phyloP scores from a whole-genome alignment of 441 rosid species.

The Syzygium syzygioides region DNA sequence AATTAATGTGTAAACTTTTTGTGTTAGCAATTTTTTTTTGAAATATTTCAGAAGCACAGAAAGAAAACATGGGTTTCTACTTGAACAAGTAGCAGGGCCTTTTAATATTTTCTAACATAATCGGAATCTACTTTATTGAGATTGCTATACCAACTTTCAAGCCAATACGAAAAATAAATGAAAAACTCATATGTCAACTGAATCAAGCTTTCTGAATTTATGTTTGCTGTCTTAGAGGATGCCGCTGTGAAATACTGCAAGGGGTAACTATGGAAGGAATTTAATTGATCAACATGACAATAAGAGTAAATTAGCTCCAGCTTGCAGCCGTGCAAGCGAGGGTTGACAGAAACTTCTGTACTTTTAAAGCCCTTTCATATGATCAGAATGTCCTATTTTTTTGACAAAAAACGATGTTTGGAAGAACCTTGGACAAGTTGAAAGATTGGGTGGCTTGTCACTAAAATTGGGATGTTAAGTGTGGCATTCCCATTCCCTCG shows the following conservation, averaged over 20 bases:
- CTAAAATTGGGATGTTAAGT: not conserved
- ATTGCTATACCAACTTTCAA: not conserved
- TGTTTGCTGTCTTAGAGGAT: not conserved
- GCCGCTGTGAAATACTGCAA: not conserved
- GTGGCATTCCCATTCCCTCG: not conserved
- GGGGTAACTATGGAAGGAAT: not conserved
- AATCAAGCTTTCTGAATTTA: not conserved
- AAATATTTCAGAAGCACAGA: not conserved
- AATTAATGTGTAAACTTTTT: not conserved
- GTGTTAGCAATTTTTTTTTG: not conserved
- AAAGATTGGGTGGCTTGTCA: not conserved
- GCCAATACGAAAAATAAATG: not conserved
- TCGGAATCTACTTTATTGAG: conserved; percentile 1
- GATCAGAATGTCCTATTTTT: not conserved
- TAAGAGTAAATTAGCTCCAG: not conserved
- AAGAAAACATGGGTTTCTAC: not conserved
- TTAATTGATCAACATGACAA: not conserved
- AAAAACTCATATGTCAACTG: not conserved
- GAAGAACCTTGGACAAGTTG: not conserved
- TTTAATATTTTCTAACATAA: not conserved
- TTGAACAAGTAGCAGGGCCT: not conserved
- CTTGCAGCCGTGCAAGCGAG: not conserved
- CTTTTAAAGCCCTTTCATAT: not conserved
- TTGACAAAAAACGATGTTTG: not conserved
- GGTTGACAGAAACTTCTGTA: not conserved